Percentiles rank a stretch among this genome's conserved stretches.
These are phyloP conservation scores for Pouteria campechiana DNA, from an alignment of 179 eudicot genomes.

Conservation along the genomic window DNA sequence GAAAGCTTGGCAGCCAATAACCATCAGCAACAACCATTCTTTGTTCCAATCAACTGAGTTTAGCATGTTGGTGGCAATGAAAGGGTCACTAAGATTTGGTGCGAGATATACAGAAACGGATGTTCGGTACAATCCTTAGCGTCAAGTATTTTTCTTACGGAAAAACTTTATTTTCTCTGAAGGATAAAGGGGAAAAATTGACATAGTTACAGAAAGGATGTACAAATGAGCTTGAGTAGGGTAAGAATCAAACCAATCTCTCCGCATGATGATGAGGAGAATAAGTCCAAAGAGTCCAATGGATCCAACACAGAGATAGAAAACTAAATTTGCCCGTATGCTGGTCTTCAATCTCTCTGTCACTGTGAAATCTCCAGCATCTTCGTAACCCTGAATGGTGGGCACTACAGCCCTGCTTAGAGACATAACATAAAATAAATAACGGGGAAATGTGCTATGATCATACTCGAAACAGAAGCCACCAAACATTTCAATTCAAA, in stretches of 20 bases:
- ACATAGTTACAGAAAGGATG: too few relatives aligned
- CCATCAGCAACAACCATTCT: too few relatives aligned
- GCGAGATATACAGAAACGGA: too few relatives aligned
- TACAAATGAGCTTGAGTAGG: background rate
- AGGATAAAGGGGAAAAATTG: too few relatives aligned
- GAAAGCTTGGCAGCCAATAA: too few relatives aligned
- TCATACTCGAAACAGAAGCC: background rate
- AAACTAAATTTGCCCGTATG: conserved; percentile 64
- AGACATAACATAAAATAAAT: conserved; percentile 29
- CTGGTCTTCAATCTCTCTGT: conserved; percentile 76
- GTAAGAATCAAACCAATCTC: conserved; percentile 32
- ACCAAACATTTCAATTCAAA: background rate
- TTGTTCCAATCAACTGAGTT: too few relatives aligned
- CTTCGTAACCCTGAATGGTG: conserved; percentile 91
- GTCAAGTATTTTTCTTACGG: too few relatives aligned
- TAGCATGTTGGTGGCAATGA: too few relatives aligned
- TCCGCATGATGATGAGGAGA: conserved; percentile 52
- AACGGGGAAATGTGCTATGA: conserved; percentile 29
- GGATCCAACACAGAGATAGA: conserved; percentile 65
- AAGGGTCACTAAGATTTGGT: too few relatives aligned
- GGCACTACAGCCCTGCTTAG: conserved; percentile 89
- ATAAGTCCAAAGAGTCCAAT: conserved; percentile 73
- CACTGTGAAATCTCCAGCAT: conserved; percentile 88
- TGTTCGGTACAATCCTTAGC: too few relatives aligned
- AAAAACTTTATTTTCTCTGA: too few relatives aligned